Base-by-base conservation (phyloP, 768 basidiomycete species). In the Calocybe cyanea region DNA sequence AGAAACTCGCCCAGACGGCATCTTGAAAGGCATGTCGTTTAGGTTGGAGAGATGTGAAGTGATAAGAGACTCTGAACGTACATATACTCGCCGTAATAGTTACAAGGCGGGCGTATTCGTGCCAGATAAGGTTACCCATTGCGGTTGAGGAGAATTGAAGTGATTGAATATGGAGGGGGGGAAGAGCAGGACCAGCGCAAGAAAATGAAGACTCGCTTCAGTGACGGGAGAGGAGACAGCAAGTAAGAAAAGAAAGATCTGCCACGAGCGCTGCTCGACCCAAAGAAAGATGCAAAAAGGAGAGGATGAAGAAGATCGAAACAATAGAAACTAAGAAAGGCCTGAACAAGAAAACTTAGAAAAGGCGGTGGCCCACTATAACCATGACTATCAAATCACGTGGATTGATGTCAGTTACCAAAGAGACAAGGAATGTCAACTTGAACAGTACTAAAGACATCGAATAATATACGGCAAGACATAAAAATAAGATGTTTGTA, bases 121-220 rank as follows among this genome's bases (percentile, higher is more conserved):
- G 81, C 88, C 88, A 90, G 55, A 91, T 65, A 53, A 92, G 75
- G 39, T 80, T 82, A 51, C 88, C 90, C 90, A 92, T 92, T 52
- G 50, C 64, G 30, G 23, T 17, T 50, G 42, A 38, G 30, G 31
- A 36, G 9, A 31, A 18, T 38, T 38, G 15, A 38, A 37, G 8
- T n/a, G 15, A 14, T 43, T 46, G 45, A 47, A 44, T 42, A 41
- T 45, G 18, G 41, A 23, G 36, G 38, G 36, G 36, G 23, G 49
- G 45, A 47, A 50, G 50, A 32, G 43, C 43, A 54, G 45, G 39
- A 58, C 48, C 48, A 38, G 48, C 36, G 46, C 15, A 43, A 20
- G 35, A 57, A 47, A 59, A 54, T 56, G 68, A 67, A 68, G 67
- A 50, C 69, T 69, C 60, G 70, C 68, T 71, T 65, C 64, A 55